A percentile compares a stretch with the other conserved stretches of the same genome.
Conservation (phyloP, 192 early-diverging fungal species). For the Pilobolus umbonatus region DNA sequence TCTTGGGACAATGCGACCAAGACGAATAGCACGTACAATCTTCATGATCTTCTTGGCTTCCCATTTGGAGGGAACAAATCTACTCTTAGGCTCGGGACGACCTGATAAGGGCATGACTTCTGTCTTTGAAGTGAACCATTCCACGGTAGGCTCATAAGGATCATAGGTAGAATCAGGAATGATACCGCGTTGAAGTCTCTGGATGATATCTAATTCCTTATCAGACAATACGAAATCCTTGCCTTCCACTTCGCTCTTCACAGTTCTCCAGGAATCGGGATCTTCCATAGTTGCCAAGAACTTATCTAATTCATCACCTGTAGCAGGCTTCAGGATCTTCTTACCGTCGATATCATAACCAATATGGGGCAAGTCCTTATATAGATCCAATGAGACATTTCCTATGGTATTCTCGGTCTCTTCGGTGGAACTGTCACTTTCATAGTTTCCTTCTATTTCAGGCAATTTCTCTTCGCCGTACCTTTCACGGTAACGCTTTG, state of each 20-base stretch:
- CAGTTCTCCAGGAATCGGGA: slow-evolving; percentile 86
- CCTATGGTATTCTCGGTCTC: slow-evolving; percentile 91
- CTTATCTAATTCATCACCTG: slow-evolving; percentile 89
- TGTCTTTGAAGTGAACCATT: slow-evolving; percentile 90
- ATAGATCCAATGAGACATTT: slow-evolving; percentile 97
- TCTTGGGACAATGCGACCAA: slow-evolving; percentile 74
- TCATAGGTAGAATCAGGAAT: slow-evolving; percentile 85
- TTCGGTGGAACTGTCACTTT: slow-evolving; percentile 88
- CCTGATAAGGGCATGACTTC: slow-evolving; percentile 75
- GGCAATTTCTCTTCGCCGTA: slow-evolving; percentile 46
- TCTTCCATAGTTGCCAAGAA: slow-evolving; percentile 92
- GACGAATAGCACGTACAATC: slow-evolving; percentile 92
- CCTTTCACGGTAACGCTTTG: slow-evolving; percentile 1
- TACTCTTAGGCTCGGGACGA: slow-evolving; percentile 93
- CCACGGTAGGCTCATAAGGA: slow-evolving; percentile 90
- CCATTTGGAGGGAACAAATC: slow-evolving; percentile 92
- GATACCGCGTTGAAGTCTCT: slow-evolving; percentile 73
- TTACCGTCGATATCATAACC: slow-evolving; percentile 95
- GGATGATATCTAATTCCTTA: slow-evolving; percentile 91
- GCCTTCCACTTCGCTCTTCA: slow-evolving; percentile 75
- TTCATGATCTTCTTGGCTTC: slow-evolving; percentile 96
- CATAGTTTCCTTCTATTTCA: slow-evolving; percentile 91
- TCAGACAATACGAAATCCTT: slow-evolving; percentile 81
- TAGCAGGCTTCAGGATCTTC: slow-evolving; percentile 81
- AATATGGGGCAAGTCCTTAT: slow-evolving; percentile 93